Conservation (phyloP, 768 basidiomycete species). For the Neoboletus subvelutipes region DNA sequence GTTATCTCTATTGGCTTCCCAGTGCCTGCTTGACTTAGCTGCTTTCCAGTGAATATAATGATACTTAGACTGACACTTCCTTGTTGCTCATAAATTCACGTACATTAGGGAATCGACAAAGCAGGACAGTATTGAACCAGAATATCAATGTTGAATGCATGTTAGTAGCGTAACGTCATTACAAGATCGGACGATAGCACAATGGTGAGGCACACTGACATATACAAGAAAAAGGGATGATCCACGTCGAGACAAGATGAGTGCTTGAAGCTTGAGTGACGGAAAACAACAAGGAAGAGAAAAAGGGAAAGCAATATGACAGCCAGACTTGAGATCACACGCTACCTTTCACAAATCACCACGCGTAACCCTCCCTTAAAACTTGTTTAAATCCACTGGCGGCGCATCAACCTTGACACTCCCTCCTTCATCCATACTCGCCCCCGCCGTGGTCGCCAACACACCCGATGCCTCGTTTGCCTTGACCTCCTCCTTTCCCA, state of each 20-base stretch:
- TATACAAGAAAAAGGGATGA: neutral
- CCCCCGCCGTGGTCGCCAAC: constrained; percentile 46
- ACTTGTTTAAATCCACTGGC: constrained; percentile 31
- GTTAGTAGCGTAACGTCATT: constrained; percentile 1
- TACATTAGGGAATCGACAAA: neutral
- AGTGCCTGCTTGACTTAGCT: no score
- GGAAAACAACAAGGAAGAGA: neutral
- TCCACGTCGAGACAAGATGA: neutral
- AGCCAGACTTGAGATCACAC: neutral
- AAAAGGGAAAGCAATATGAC: neutral
- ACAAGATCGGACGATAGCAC: neutral
- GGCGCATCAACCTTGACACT: constrained; percentile 37
- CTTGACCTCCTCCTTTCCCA: constrained; percentile 61
- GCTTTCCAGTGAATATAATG: no score
- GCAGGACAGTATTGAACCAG: neutral
- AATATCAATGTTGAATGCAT: neutral
- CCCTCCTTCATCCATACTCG: constrained; percentile 62
- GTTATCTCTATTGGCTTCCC: no score
- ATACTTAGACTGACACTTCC: no score
- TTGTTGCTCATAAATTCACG: no score
- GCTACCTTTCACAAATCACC: neutral
- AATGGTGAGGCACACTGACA: neutral
- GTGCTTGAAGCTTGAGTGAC: neutral
- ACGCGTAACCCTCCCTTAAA: constrained; percentile 13
- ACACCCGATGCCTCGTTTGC: constrained; percentile 55